Conservation (phyloP, 73 alveolate species). For the Paramecium tetraurelia region DNA sequence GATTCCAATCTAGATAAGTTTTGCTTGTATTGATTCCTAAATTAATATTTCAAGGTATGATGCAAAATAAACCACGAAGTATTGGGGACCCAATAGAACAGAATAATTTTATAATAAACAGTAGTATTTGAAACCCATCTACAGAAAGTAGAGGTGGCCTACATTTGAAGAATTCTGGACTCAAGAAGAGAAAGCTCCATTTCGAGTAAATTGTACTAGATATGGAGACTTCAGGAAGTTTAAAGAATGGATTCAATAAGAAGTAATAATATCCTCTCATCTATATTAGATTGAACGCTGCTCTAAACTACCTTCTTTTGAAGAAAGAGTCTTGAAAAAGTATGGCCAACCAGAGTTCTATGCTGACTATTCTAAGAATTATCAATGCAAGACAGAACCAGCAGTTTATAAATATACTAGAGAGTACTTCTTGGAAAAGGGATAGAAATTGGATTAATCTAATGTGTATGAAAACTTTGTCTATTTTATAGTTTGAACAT, state of each 20-base stretch:
- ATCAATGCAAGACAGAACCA: not conserved
- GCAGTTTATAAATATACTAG: slow-evolving; percentile 2
- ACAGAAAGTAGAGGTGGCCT: slow-evolving; percentile 16
- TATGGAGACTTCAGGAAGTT: slow-evolving; percentile 17
- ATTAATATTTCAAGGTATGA: slow-evolving; percentile 6
- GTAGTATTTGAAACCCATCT: not conserved
- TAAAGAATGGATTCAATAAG: not conserved
- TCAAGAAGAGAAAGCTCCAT: not conserved
- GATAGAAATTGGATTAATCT: not conserved
- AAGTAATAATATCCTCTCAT: too few relatives aligned
- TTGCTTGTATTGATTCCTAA: not conserved
- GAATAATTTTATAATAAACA: slow-evolving; percentile 13
- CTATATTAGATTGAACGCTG: not conserved
- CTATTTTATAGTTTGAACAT: not conserved
- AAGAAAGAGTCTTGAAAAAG: not conserved
- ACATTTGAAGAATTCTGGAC: slow-evolving; percentile 26
- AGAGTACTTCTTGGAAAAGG: slow-evolving; percentile 8
- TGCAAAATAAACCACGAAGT: not conserved
- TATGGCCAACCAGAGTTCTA: not conserved
- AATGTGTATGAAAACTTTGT: not conserved
- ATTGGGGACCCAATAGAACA: slow-evolving; percentile 11
- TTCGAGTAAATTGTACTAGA: slow-evolving; percentile 42
- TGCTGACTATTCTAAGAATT: not conserved
- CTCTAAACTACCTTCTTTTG: not conserved
- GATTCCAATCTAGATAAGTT: slow-evolving; percentile 24